Base-by-base conservation (phyloP, 2,329 filamentous ascomycete genomes). In the Nemania sp. region DNA sequence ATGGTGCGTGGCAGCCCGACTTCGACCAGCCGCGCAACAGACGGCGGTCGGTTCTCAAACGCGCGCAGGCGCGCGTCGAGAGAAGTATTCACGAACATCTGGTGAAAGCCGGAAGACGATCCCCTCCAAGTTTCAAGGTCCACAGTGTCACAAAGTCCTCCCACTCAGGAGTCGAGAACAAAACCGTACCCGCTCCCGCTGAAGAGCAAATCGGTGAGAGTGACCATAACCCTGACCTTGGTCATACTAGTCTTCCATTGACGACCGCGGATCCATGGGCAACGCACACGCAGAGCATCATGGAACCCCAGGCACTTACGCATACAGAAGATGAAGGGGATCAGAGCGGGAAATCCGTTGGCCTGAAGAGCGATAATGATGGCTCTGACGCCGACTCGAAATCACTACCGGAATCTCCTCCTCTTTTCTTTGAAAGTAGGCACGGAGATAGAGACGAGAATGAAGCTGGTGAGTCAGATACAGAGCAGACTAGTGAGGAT, bases 1-100 rank as follows among this genome's bases (percentile, higher is more conserved):
- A 68, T 20, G 73, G 69, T 1, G 65, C 72, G 3, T 73, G 72
- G 71, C 38, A 27, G 3, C 49, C 68, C 10, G 72, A 74, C 54
- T 52, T 66, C 13, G 72, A 73, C 56, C 41, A 32, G 3, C 69
- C 69, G 51, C 67, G 47, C 1, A 62, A 71, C 29, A 60, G 38
- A n/a, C 67, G 51, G 1, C 49, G 61, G 0, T 71, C 70, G 8
- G 64, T 75, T 60, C n/a, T 73, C 18, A 63, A 71, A n/a, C 70
- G 73, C 15, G 63, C 68, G 4, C 63, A 60, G 1, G 58, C 66
- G 38, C 49, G 38, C 5, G 15, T 72, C 13, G 38, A 62, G 13
- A 11, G 27, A 0, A 68, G 57, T 51, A 1, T 73, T 6, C 63
- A 70, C 35, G 43, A 65, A 2, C 68, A 70, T 13, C 49, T 74